Percentiles rank a stretch among this genome's conserved stretches.
These are phyloP conservation scores for Gastrolobium bilobum DNA, from an alignment of 306 rosid species.

Conservation along the genomic window DNA sequence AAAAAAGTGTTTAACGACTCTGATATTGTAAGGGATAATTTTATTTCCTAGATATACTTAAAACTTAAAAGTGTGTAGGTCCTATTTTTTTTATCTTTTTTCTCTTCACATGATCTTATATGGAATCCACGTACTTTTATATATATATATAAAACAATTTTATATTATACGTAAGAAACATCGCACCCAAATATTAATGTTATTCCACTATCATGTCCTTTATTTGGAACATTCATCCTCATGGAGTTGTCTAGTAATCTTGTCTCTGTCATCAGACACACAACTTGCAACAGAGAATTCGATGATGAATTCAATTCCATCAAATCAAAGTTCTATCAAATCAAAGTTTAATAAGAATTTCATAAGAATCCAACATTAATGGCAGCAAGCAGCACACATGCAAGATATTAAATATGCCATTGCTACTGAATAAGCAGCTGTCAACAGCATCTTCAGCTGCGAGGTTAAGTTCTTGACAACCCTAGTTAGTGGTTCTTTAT, in stretches of 20 bases:
- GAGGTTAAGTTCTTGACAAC: not conserved
- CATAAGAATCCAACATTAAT: constrained; percentile 2
- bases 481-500: not conserved
- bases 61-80: too few relatives aligned
- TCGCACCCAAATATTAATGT: too few relatives aligned
- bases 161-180: too few relatives aligned
- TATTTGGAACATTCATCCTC: not conserved
- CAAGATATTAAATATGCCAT: not conserved
- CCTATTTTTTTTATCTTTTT: too few relatives aligned
- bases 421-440: not conserved
- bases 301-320: constrained; percentile 13
- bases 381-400: constrained; percentile 27
- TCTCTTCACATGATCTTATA: too few relatives aligned
- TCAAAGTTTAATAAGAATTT: not conserved
- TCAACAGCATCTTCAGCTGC: constrained; percentile 12
- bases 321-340: constrained; percentile 5
- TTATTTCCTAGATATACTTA: too few relatives aligned
- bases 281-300: not conserved
- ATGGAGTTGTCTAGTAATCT: not conserved
- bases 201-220: not conserved
- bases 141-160: too few relatives aligned
- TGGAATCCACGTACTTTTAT: too few relatives aligned
- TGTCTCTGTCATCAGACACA: not conserved
- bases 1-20: too few relatives aligned
- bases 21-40: too few relatives aligned